Conservation (phyloP, 2,329 filamentous ascomycete genomes). For the Xylariaceae sp. region DNA sequence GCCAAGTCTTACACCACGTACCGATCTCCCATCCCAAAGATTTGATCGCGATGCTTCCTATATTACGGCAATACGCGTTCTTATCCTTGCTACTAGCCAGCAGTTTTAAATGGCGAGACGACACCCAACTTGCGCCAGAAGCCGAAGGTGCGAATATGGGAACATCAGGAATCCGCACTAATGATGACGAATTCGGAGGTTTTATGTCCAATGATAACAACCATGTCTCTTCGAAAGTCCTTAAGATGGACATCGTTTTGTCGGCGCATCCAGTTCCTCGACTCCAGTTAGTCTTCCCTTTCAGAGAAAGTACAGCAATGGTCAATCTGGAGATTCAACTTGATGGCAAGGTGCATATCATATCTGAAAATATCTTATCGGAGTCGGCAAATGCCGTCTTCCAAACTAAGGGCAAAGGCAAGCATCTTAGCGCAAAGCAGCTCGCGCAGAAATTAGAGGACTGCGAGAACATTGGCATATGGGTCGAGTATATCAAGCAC, state of each 20-base stretch:
- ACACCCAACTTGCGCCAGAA: slow-evolving; percentile 33
- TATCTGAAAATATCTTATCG: slow-evolving; percentile 61
- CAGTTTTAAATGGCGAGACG: slow-evolving; percentile 56
- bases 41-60: slow-evolving; percentile 74
- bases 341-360: slow-evolving; percentile 64
- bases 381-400: slow-evolving; percentile 8
- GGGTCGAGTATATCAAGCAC: slow-evolving; percentile 39
- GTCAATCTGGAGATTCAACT: slow-evolving; percentile 64
- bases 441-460: slow-evolving; percentile 36
- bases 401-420: slow-evolving; percentile 15
- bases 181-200: slow-evolving; percentile 28
- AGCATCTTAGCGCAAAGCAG: slow-evolving; percentile 15
- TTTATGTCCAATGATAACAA: slow-evolving; percentile 28
- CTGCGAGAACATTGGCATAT: slow-evolving; percentile 36
- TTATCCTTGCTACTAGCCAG: slow-evolving; percentile 68
- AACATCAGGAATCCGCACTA: slow-evolving; percentile 31
- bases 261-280: slow-evolving; percentile 56
- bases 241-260: slow-evolving; percentile 56
- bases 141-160: slow-evolving; percentile 15
- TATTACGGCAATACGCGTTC: slow-evolving; percentile 76
- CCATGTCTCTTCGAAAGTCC: not conserved
- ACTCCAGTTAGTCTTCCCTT: slow-evolving; percentile 61
- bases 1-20: slow-evolving; percentile 68
- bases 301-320: slow-evolving; percentile 54
- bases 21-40: slow-evolving; percentile 82